Conservation (phyloP, 2,329 filamentous ascomycete genomes). For the Ophioceras dolichostomum region DNA sequence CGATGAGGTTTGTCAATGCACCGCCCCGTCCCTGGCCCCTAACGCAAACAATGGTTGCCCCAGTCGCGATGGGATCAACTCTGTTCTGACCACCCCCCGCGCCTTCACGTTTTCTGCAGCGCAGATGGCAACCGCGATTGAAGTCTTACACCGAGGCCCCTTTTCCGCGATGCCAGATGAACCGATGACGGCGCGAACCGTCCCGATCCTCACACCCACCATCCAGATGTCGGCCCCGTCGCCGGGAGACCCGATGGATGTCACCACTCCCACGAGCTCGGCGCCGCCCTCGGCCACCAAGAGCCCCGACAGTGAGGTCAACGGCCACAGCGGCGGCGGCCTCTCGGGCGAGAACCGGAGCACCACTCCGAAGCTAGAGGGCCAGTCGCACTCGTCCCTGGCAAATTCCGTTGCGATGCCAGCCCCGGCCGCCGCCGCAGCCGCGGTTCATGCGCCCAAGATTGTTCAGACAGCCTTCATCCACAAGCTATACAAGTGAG, state of each 20-base stretch:
- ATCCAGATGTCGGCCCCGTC: slow-evolving; percentile 47
- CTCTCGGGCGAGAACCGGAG: slow-evolving; percentile 5
- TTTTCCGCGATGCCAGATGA: slow-evolving; percentile 27
- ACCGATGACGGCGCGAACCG: slow-evolving; percentile 37
- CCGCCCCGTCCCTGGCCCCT: too few relatives aligned
- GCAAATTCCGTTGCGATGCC: slow-evolving; percentile 27
- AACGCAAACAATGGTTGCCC: too few relatives aligned
- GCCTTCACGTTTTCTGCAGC: too few relatives aligned
- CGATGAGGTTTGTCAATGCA: too few relatives aligned
- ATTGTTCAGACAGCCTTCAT: slow-evolving; percentile 98
- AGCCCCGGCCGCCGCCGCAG: slow-evolving; percentile 46
- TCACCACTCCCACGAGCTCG: slow-evolving; percentile 38
- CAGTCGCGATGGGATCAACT: too few relatives aligned
- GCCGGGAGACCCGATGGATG: slow-evolving; percentile 49
- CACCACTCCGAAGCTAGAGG: slow-evolving; percentile 20
- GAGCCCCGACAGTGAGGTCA: slow-evolving; percentile 21
- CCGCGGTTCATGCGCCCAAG: slow-evolving; percentile 83
- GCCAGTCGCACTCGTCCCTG: slow-evolving; percentile 11
- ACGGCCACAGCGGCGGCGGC: slow-evolving; percentile 10
- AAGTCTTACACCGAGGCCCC: slow-evolving; percentile 32
- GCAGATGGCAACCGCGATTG: slow-evolving; percentile 41
- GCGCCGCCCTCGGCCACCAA: slow-evolving; percentile 29
- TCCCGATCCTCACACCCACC: slow-evolving; percentile 44
- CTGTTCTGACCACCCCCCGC: too few relatives aligned
- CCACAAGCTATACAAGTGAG: slow-evolving; percentile 94